Conservation (phyloP, 331 rosid species). For the Malus hybrid region DNA sequence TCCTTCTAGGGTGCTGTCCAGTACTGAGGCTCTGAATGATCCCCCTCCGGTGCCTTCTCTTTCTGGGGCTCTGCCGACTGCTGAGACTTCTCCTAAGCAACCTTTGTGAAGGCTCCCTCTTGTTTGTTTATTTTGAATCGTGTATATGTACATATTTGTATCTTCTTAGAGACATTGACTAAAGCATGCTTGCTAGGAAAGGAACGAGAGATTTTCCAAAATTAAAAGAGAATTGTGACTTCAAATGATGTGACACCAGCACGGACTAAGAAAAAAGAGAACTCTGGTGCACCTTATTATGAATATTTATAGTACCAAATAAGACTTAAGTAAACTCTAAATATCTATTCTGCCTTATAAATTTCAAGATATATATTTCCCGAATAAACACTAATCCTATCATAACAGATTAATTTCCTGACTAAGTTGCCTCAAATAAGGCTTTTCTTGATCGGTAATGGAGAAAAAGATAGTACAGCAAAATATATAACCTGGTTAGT, state of each 20-base stretch:
- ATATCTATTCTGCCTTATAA: not conserved
- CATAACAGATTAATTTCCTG: too few species aligned
- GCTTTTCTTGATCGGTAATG: not conserved
- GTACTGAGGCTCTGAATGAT: too few species aligned
- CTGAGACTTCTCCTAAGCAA: too few species aligned
- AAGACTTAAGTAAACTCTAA: not conserved
- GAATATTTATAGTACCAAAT: not conserved
- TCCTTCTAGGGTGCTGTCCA: too few species aligned
- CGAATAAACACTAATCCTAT: not conserved
- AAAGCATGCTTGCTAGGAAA: not conserved
- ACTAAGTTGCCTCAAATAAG: not conserved
- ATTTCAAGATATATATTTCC: not conserved
- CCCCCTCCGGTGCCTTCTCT: too few species aligned
- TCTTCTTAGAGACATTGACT: too few species aligned
- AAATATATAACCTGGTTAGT: slow-evolving; percentile 71
- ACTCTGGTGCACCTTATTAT: not conserved
- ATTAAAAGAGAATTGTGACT: not conserved
- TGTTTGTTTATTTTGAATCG: too few species aligned
- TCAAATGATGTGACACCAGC: not conserved
- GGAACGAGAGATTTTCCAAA: not conserved
- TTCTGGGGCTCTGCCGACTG: too few species aligned
- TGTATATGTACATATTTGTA: too few species aligned
- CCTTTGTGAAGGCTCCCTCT: too few species aligned
- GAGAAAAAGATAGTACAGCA: not conserved
- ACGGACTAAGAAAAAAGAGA: not conserved